phyloP scores from a whole-genome alignment of 129 eudicot species.

The Mikania micrantha region DNA sequence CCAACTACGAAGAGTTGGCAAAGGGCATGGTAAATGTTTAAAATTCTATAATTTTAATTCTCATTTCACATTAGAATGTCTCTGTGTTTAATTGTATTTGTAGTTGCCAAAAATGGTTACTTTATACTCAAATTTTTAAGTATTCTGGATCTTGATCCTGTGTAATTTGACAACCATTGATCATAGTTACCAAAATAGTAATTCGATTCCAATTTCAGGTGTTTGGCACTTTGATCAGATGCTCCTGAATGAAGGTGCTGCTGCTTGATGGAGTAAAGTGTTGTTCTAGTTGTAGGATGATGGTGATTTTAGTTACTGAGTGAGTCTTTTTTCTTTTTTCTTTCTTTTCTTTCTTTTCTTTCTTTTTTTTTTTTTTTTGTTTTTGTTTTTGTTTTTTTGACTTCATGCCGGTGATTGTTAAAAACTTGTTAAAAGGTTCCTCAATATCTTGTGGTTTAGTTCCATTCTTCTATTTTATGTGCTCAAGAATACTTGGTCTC shows the following conservation, averaged over 20 bases:
- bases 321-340: too few species aligned
- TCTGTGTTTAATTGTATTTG: not conserved
- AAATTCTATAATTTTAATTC: not conserved
- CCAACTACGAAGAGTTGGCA: conserved; percentile 89
- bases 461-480: not conserved
- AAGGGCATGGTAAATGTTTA: conserved; percentile 71
- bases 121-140: not conserved
- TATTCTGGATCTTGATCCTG: not conserved
- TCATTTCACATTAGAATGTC: not conserved
- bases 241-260: conserved; percentile 56
- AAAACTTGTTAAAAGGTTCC: not conserved
- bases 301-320: not conserved
- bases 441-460: not conserved
- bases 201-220: conserved; percentile 38
- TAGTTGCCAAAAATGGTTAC: not conserved
- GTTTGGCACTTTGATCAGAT: conserved; percentile 90
- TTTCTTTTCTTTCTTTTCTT: too few species aligned
- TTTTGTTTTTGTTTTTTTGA: too few species aligned
- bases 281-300: not conserved
- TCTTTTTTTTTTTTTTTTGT: too few species aligned
- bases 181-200: not conserved
- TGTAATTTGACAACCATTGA: not conserved
- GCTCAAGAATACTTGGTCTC: not conserved
- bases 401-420: too few species aligned
- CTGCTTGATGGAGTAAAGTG: conserved; percentile 35